Base-by-base conservation (phyloP, 495 filamentous ascomycete genomes). In the Chaetomium fimeti region DNA sequence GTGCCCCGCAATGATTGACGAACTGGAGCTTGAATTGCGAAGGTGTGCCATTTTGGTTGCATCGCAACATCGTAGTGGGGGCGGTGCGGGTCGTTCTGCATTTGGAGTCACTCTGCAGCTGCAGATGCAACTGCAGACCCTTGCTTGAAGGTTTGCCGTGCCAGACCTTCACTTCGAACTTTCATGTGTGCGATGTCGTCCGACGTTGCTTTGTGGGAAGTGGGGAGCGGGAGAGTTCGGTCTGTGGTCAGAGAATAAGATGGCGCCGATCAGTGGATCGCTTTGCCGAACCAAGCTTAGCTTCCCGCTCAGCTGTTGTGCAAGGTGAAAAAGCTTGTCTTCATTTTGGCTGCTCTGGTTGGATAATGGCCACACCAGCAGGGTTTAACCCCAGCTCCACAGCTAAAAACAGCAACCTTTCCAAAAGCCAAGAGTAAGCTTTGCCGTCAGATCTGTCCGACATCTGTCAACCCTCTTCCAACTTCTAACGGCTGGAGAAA, bases 261-360 rank as follows among this genome's bases (percentile, higher is more conserved):
- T 24, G 9, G 29, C 7, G 52, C 25, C 32, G 54, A 57, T 57
- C 52, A 36, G 32, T 18, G 25, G 13, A 18, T 15, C 51, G 51
- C 22, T 40, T 47, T 12, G 5, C 20, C 18, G 54, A 57, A 57
- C 25, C 32, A 55, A 55, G 29, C 28, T 11, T 42, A n/a, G 54
- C n/a, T 57, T 24, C 29, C 52, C 49, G 24, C 49, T 28, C 49
- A 52, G 49, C 49, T 52, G 49, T 15, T 18, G 32, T 57, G 54
- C 54, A 22, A 25, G 54, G 54, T 25, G 12, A 36, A 42, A 57
- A 57, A 57, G 54, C 54, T 57, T 57, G 29, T 40, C 22, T 57
- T 22, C n/a, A 2, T 15, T 8, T 25, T 20, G 2, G 8, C 3
- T 2, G n/a, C 6, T 13, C 1, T 57, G 36, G 40, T 42, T 57